Evolutionary conservation across 192 early-diverging fungal species (phyloP).

Genomic region (Podila clonocystis): DNA sequence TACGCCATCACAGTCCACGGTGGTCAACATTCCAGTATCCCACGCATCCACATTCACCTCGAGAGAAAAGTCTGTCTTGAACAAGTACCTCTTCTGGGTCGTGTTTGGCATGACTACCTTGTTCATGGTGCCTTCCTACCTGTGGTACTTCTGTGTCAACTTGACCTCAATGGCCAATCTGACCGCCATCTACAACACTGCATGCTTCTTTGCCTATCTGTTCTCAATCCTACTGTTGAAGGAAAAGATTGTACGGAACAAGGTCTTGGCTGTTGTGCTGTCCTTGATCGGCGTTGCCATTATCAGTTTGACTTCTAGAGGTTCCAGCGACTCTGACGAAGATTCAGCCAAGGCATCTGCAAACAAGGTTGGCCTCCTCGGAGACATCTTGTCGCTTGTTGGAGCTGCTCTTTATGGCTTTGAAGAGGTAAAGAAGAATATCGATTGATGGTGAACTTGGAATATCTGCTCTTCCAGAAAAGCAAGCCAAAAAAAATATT

Average conservation of each 20-base stretch:
- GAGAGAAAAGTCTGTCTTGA: slow-evolving; percentile 7
- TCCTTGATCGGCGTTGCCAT: slow-evolving; percentile 76
- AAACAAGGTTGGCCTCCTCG: slow-evolving; percentile 23
- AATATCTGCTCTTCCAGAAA: too few relatives aligned
- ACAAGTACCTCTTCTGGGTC: slow-evolving; percentile 38
- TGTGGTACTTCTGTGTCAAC: slow-evolving; percentile 83
- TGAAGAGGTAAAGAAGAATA: slow-evolving; percentile 59
- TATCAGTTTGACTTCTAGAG: slow-evolving; percentile 62
- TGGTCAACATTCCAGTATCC: background rate
- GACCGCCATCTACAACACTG: slow-evolving; percentile 85
- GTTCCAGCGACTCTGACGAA: background rate
- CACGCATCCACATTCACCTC: slow-evolving; percentile 12
- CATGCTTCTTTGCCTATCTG: slow-evolving; percentile 85
- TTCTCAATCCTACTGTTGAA: slow-evolving; percentile 78
- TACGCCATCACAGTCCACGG: slow-evolving; percentile 1
- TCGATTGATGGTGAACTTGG: background rate
- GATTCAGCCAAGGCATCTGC: slow-evolving; percentile 2
- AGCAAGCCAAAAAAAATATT: background rate
- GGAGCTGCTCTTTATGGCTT: slow-evolving; percentile 79
- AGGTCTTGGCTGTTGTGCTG: slow-evolving; percentile 70
- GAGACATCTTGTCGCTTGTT: slow-evolving; percentile 68
- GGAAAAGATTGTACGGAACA: slow-evolving; percentile 68
- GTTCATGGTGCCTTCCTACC: slow-evolving; percentile 75
- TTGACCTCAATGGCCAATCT: slow-evolving; percentile 80
- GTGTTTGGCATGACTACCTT: slow-evolving; percentile 58